These are phyloP conservation scores for Nicotiana tabacum DNA, from an alignment of 257 asterid species.

Conservation along the genomic window DNA sequence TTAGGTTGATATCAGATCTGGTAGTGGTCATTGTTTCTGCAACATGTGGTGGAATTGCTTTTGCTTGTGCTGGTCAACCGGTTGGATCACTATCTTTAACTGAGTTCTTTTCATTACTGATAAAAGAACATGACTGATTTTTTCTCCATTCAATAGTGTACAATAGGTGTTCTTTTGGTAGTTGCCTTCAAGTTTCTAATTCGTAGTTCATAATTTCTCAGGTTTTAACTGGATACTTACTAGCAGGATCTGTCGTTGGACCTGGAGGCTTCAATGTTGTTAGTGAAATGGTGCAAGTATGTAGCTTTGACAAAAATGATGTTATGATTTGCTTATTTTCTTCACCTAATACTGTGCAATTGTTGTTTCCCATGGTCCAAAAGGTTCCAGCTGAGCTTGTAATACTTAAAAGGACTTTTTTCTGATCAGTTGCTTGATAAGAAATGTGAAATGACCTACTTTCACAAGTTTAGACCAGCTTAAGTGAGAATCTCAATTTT, in stretches of 20 bases:
- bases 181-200: slow-evolving; percentile 10
- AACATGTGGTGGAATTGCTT: slow-evolving; percentile 98
- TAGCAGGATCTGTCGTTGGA: slow-evolving; percentile 98
- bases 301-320: slow-evolving; percentile 19
- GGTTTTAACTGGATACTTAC: slow-evolving; percentile 93
- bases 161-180: neutral
- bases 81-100: slow-evolving; percentile 44
- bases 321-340: neutral
- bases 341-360: neutral
- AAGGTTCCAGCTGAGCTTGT: neutral
- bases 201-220: slow-evolving; percentile 30
- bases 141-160: neutral
- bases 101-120: slow-evolving; percentile 2
- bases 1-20: slow-evolving; percentile 93
- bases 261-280: slow-evolving; percentile 96
- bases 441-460: neutral
- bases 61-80: slow-evolving; percentile 99
- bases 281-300: slow-evolving; percentile 98
- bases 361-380: neutral
- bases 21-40: slow-evolving; percentile 99
- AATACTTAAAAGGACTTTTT: neutral
- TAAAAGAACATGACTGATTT: neutral
- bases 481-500: neutral
- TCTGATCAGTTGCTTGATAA: neutral
- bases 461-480: neutral